Base-by-base conservation (phyloP, 495 filamentous ascomycete species). In the Aspergillus coremiiformis region DNA sequence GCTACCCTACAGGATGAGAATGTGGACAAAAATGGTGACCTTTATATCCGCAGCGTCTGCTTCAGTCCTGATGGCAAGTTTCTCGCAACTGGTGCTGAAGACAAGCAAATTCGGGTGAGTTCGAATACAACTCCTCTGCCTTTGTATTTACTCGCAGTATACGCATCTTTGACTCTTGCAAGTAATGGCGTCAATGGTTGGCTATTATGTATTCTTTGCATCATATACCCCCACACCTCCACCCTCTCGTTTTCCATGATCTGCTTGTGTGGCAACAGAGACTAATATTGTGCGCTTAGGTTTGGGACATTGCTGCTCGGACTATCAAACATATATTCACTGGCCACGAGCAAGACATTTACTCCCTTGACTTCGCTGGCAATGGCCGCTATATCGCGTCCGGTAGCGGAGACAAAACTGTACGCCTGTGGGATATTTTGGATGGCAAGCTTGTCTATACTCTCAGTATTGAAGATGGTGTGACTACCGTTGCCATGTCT, bases 41-140 rank as follows among this genome's bases (percentile, higher is more conserved):
- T 95, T 15, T 95, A 94, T 62, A 95, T 95, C 57, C 73, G 89
- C 59, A 94, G 89, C 60, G 89, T 95, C 27, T 95, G 89, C 69
- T 95, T 95, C 74, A 93, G 89, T 64, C 89, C 89, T 1, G 89
- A 95, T 66, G 89, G 89, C 41, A 85, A 86, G 67, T 94, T 87
- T 50, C 80, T 95, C 23, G 89, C 89, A 4, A 95, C 89, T 22
- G 89, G 89, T 58, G 89, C 89, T 6, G 89, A 95, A 61, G 89
- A 95, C 68, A 94, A 94, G 70, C 79, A 90, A 64, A 95, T 95
- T 68, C 76, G 89, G 49, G 89, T 91, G 77, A 73, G 86, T 75
- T 48, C 37, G 44, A 78, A 85, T 74, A 32, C 49, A 4, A 9
- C 26, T 41, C 22, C 19, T 43, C 10, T 19, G 7, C 11, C 3